Conservation (phyloP, 1,139 yeast species). For the Neolecta irregularis region DNA sequence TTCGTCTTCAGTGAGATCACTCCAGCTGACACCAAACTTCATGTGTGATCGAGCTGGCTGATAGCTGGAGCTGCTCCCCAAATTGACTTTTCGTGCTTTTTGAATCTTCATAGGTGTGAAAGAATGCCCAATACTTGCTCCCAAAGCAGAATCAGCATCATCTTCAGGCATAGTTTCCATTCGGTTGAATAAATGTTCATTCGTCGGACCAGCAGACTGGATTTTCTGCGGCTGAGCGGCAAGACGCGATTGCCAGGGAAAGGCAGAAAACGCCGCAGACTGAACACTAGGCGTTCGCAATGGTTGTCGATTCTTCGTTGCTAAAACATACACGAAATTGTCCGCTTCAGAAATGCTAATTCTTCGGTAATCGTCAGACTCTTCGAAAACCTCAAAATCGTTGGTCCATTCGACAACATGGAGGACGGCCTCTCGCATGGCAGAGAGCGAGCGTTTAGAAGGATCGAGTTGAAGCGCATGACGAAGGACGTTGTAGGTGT, state of each 20-base stretch:
- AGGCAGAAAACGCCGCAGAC: conserved; percentile 5
- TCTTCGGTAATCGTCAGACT: conserved; percentile 26
- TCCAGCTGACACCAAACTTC: no score
- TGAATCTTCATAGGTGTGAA: conserved; percentile 25
- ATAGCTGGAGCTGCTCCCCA: no score
- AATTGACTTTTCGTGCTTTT: conserved; percentile 18
- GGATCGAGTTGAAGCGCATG: conserved; percentile 77
- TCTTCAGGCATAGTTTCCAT: conserved; percentile 17
- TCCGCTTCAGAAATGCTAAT: conserved; percentile 21
- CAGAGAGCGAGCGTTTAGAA: conserved; percentile 51
- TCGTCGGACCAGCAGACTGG: neutral
- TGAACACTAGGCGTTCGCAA: conserved; percentile 26
- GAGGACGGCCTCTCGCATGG: conserved; percentile 44
- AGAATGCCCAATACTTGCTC: conserved; percentile 22
- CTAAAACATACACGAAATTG: conserved; percentile 19
- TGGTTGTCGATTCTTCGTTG: conserved; percentile 28
- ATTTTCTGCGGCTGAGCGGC: neutral
- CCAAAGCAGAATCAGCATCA: conserved; percentile 17
- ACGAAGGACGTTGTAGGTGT: conserved; percentile 68
- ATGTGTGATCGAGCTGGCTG: no score
- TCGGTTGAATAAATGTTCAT: conserved; percentile 1
- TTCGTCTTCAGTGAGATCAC: conserved; percentile 9
- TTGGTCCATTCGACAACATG: conserved; percentile 58
- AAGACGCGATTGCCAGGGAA: neutral
- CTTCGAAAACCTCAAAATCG: conserved; percentile 57